phyloP scores from a whole-genome alignment of 768 basidiomycete species.

The Leucogyrophana mollusca region DNA sequence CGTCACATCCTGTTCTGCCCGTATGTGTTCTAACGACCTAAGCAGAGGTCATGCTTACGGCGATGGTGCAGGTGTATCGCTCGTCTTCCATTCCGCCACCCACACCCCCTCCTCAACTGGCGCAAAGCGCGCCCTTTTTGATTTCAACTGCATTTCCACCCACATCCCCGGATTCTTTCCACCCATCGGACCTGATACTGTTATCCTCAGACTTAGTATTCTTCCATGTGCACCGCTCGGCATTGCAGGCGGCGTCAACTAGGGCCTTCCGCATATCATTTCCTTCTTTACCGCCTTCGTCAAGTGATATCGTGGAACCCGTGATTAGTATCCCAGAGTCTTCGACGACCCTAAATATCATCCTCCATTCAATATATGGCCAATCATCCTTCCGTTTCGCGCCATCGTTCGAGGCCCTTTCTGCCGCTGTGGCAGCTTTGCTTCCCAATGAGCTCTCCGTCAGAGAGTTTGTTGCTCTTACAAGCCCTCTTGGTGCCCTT shows the following conservation, averaged over 20 bases:
- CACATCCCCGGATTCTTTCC: too few species aligned
- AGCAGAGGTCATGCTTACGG: too few species aligned
- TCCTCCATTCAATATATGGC: constrained; percentile 34
- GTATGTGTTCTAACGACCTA: too few species aligned
- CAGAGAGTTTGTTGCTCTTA: constrained; percentile 22
- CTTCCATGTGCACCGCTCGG: constrained; percentile 25
- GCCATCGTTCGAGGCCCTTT: constrained; percentile 25
- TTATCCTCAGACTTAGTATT: constrained; percentile 24
- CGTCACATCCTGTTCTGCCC: too few species aligned
- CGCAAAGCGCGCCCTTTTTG: too few species aligned
- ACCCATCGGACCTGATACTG: constrained; percentile 14
- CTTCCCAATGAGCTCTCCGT: constrained; percentile 24
- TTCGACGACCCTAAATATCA: constrained; percentile 29
- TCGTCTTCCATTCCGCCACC: too few species aligned
- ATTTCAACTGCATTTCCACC: too few species aligned
- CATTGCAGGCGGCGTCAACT: neutral
- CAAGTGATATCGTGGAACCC: neutral
- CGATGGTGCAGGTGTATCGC: too few species aligned
- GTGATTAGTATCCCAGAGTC: constrained; percentile 24
- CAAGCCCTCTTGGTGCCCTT: constrained; percentile 28
- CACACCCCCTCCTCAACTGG: too few species aligned
- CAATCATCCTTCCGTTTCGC: constrained; percentile 21
- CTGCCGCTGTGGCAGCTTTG: constrained; percentile 23
- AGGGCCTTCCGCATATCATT: too few species aligned
- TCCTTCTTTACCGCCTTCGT: neutral